A percentile compares a stretch with the other conserved stretches of the same genome.
These are phyloP conservation scores for Medicago arabica DNA, from an alignment of 306 rosid genomes.

Conservation along the genomic window DNA sequence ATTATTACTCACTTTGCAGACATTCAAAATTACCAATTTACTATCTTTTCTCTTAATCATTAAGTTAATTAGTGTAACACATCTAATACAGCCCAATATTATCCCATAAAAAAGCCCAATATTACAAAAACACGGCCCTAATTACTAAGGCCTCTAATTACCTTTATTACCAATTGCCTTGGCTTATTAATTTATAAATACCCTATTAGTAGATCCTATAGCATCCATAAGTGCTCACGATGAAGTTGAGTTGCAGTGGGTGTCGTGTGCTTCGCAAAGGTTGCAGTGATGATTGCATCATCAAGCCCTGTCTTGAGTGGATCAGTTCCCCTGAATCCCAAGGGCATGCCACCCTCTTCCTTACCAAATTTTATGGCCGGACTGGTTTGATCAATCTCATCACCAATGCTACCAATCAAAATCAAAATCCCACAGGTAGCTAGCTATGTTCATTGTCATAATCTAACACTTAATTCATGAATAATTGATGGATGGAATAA, in stretches of 20 bases:
- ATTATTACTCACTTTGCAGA: conserved; percentile 12
- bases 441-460: background rate
- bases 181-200: background rate
- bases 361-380: conserved; percentile 81
- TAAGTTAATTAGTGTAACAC: background rate
- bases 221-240: background rate
- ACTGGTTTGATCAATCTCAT: conserved; percentile 74
- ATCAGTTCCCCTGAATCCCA: conserved; percentile 64
- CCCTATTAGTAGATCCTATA: background rate
- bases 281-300: conserved; percentile 57
- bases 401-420: conserved; percentile 47
- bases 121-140: background rate
- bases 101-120: no score
- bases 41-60: background rate
- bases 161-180: background rate
- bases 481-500: no score
- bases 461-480: background rate
- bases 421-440: conserved; percentile 52
- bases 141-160: background rate
- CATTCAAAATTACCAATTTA: background rate
- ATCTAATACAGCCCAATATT: no score
- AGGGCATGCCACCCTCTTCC: conserved; percentile 77
- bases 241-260: conserved; percentile 77
- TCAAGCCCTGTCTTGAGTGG: conserved; percentile 73
- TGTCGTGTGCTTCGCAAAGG: conserved; percentile 79